Evolutionary conservation across 768 basidiomycete genomes (phyloP), one percentile per base, ranked within the genome.

Genomic region (Terana coerulea): DNA sequence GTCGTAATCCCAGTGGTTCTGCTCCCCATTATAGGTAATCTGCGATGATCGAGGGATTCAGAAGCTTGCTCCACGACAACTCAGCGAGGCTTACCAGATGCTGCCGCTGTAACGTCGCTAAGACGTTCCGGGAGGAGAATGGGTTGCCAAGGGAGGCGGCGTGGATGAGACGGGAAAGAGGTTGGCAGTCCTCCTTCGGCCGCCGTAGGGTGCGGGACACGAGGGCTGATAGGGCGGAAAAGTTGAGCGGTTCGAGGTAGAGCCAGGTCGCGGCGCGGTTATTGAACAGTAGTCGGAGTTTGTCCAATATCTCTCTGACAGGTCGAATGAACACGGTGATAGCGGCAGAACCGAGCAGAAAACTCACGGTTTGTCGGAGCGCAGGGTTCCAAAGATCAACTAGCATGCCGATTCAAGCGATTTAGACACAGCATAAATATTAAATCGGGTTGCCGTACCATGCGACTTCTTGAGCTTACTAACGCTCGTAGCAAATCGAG

Each of bases 241-340:
- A 79, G 14, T 72, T 68, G 22, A 89, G 66, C 1, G 84, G 83
- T 57, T 85, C 80, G 21, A 88, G 68, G 28, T 71, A 69, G 12
- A 89, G 83, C 84, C 86, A 88, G 2, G 83, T 86, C 5, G 80
- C 76, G 22, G 83, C 73, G 35, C 78, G 72, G 47, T 68, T 78
- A 5, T 72, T 69, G 62, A 88, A 86, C 75, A 86, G 82, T 5
- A 64, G 64, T 17, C 72, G 71, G 11, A 86, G 74, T 51, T 74
- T 71, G 30, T 79, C 76, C 8, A 84, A 69, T 17, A 76, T 55
- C 41, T 69, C 67, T 3, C 71, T 60, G 70, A 62, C 35, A 12
- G 24, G 21, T 19, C 11, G 4, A 2, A 35, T 29, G 35, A 33
- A 43, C 43, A 30, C 22, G 35, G 11, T 12, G 19, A 31, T n/a